These are phyloP conservation scores for Pichia sp. DNA, from an alignment of 1,139 yeast genomes.

Conservation along the genomic window DNA sequence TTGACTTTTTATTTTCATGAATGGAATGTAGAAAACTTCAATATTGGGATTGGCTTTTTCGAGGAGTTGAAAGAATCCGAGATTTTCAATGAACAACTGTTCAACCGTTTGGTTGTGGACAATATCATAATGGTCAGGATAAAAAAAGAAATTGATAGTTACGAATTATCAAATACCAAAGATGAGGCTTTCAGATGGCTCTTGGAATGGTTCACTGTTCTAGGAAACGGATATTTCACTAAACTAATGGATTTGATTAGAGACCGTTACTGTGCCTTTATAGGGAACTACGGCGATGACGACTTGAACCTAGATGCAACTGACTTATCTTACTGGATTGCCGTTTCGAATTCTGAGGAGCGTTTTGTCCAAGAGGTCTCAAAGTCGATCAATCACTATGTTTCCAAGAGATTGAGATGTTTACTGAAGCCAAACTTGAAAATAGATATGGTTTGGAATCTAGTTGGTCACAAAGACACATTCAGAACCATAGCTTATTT, in stretches of 20 bases:
- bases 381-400: too few species aligned
- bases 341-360: background rate
- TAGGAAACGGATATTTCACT: conserved; percentile 14
- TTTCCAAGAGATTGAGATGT: too few species aligned
- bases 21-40: conserved; percentile 28
- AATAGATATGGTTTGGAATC: too few species aligned
- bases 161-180: background rate
- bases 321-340: conserved; percentile 1
- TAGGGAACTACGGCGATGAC: conserved; percentile 1
- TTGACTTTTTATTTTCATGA: conserved; percentile 22
- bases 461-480: too few species aligned
- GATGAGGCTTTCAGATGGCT: conserved; percentile 32
- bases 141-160: background rate
- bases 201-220: conserved; percentile 33
- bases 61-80: conserved; percentile 28
- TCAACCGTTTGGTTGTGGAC: conserved; percentile 22
- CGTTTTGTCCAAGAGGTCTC: too few species aligned
- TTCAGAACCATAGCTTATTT: too few species aligned
- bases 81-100: background rate
- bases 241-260: conserved; percentile 24
- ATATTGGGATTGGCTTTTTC: conserved; percentile 26
- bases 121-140: conserved; percentile 22
- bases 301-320: background rate
- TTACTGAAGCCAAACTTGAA: too few species aligned
- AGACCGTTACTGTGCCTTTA: conserved; percentile 24